Conservation (phyloP, 1,139 yeast genomes). For the Magnusiomyces clavatus region DNA sequence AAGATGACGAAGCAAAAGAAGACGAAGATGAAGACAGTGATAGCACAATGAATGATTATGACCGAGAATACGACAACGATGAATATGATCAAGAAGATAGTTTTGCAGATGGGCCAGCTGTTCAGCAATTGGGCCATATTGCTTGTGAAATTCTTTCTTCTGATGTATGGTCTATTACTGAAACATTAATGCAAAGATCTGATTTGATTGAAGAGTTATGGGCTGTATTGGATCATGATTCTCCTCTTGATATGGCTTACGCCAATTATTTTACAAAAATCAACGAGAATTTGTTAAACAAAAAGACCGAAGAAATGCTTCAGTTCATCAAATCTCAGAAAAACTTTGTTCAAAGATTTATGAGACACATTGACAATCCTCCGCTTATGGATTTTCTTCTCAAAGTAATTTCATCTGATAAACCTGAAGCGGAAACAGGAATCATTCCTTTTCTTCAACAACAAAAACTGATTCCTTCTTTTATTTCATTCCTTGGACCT, state of each 20-base stretch:
- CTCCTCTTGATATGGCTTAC: conserved; percentile 62
- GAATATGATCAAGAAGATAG: conserved; percentile 21
- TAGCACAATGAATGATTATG: conserved; percentile 8
- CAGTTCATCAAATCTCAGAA: conserved; percentile 61
- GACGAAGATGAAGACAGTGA: neutral
- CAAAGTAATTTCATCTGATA: conserved; percentile 71
- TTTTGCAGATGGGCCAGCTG: conserved; percentile 25
- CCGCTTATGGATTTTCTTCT: conserved; percentile 79
- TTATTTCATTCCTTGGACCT: conserved; percentile 53
- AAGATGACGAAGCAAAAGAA: conserved; percentile 6
- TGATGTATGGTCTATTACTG: conserved; percentile 93
- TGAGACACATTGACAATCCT: conserved; percentile 74
- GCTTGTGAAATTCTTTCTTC: conserved; percentile 88
- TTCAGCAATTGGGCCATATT: conserved; percentile 67
- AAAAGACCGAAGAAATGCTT: conserved; percentile 80
- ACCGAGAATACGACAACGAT: conserved; percentile 22
- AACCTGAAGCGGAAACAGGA: conserved; percentile 71
- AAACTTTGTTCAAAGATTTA: conserved; percentile 56
- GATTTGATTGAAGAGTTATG: conserved; percentile 63
- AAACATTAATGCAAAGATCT: conserved; percentile 75
- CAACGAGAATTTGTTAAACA: conserved; percentile 84
- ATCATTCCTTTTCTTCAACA: conserved; percentile 62
- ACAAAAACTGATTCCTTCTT: conserved; percentile 52
- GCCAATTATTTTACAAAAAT: conserved; percentile 92
- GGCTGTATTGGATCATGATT: conserved; percentile 60